Conservation (phyloP, 306 rosid species). For the Cucurbita ficifolia region DNA sequence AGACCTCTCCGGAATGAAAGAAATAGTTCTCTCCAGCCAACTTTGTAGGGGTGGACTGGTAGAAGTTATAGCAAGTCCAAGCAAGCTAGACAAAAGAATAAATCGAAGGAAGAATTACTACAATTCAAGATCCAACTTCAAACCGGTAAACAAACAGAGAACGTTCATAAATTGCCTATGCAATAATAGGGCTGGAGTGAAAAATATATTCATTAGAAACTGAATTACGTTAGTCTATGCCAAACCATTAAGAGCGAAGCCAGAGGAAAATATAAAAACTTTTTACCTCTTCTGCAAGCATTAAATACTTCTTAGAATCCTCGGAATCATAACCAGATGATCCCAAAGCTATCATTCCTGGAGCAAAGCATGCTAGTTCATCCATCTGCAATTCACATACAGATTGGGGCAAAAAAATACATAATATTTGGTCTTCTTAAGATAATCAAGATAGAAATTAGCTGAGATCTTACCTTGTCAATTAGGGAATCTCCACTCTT, state of each 20-base stretch:
- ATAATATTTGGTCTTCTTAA: not conserved
- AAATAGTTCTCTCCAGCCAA: slow-evolving; percentile 97
- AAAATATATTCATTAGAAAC: not conserved
- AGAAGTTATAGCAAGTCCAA: slow-evolving; percentile 99
- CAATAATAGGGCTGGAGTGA: not conserved
- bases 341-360: slow-evolving; percentile 98
- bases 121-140: not conserved
- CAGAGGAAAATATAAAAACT: not conserved
- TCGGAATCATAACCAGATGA: slow-evolving; percentile 71
- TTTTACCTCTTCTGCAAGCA: slow-evolving; percentile 89
- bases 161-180: not conserved
- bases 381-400: slow-evolving; percentile 67
- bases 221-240: too few relatives aligned
- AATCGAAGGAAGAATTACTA: not conserved
- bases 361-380: slow-evolving; percentile 98
- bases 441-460: slow-evolving; percentile 3
- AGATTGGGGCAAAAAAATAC: slow-evolving; percentile 4
- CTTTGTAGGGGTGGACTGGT: slow-evolving; percentile 88
- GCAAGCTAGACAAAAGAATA: slow-evolving; percentile 58
- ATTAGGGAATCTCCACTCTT: slow-evolving; percentile 66
- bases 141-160: not conserved
- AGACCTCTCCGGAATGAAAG: slow-evolving; percentile 68
- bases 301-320: slow-evolving; percentile 47
- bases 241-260: not conserved
- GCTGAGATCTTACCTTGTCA: slow-evolving; percentile 51